Evolutionary conservation across 805 yeast species (phyloP).

Genomic region (Candida pseudofarinosa): DNA sequence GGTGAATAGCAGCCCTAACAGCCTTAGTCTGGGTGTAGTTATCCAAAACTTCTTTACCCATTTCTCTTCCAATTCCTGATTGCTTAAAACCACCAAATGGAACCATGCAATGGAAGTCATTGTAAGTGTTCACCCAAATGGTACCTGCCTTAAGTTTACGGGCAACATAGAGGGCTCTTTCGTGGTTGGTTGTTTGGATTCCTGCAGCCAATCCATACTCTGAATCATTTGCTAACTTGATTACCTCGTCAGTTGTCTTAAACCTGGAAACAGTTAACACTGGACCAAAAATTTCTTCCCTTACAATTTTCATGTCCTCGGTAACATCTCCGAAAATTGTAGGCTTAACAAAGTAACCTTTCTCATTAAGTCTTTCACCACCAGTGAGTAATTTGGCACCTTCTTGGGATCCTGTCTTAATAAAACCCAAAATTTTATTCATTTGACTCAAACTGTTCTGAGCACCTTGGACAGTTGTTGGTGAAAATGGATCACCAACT

Average conservation of each 20-base stretch:
- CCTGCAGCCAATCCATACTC: slow-evolving; percentile 48
- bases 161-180: slow-evolving; percentile 12
- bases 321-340: slow-evolving; percentile 45
- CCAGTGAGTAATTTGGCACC: slow-evolving; percentile 52
- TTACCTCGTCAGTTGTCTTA: slow-evolving; percentile 41
- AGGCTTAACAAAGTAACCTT: slow-evolving; percentile 39
- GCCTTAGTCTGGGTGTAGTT: slow-evolving; percentile 35
- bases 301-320: slow-evolving; percentile 36
- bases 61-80: slow-evolving; percentile 41
- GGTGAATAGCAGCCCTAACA: slow-evolving; percentile 1
- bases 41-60: slow-evolving; percentile 35
- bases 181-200: slow-evolving; percentile 33
- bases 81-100: slow-evolving; percentile 38
- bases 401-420: slow-evolving; percentile 45
- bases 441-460: slow-evolving; percentile 51
- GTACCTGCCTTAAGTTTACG: slow-evolving; percentile 54
- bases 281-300: slow-evolving; percentile 54
- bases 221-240: slow-evolving; percentile 39
- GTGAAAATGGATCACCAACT: slow-evolving; percentile 44
- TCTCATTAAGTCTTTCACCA: slow-evolving; percentile 29
- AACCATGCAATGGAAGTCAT: slow-evolving; percentile 58
- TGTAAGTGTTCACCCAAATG: slow-evolving; percentile 66
- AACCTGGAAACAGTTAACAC: slow-evolving; percentile 43
- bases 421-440: slow-evolving; percentile 35
- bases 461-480: slow-evolving; percentile 48